These are phyloP conservation scores for Neurospora sp. DNA, from an alignment of 495 filamentous ascomycete species.

Conservation along the genomic window DNA sequence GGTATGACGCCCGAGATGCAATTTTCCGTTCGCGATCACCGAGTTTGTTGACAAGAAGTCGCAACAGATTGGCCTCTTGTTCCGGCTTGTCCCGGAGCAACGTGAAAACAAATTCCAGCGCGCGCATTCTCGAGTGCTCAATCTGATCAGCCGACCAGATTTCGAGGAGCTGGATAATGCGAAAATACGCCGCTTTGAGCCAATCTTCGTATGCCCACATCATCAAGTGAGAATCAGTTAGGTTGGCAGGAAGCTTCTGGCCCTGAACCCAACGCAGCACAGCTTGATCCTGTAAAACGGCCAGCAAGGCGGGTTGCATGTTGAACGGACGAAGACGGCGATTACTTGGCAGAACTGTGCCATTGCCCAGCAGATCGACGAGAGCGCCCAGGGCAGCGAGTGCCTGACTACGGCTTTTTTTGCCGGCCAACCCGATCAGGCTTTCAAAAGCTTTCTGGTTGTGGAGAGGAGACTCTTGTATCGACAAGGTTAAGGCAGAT, in stretches of 20 bases:
- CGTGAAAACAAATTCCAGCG: slow-evolving; percentile 80
- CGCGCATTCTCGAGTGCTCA: slow-evolving; percentile 75
- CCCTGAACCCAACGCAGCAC: slow-evolving; percentile 52
- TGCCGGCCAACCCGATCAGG: slow-evolving; percentile 67
- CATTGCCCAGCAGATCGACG: slow-evolving; percentile 87
- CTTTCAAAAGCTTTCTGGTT: slow-evolving; percentile 80
- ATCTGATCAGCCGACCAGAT: slow-evolving; percentile 89
- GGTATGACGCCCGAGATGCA: slow-evolving; percentile 80
- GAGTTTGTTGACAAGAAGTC: slow-evolving; percentile 89
- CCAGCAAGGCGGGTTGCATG: slow-evolving; percentile 67
- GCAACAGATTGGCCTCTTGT: slow-evolving; percentile 87
- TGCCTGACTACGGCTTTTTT: slow-evolving; percentile 86
- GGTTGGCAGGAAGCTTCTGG: slow-evolving; percentile 54
- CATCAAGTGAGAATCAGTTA: slow-evolving; percentile 68
- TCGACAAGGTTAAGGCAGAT: slow-evolving; percentile 81
- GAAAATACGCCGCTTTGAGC: slow-evolving; percentile 85
- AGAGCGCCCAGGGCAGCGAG: slow-evolving; percentile 83
- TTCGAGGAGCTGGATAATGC: slow-evolving; percentile 81
- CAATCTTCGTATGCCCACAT: slow-evolving; percentile 92
- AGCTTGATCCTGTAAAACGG: slow-evolving; percentile 48
- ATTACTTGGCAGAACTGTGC: slow-evolving; percentile 70
- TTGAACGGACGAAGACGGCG: slow-evolving; percentile 70
- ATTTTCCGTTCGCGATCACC: slow-evolving; percentile 92
- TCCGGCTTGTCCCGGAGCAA: slow-evolving; percentile 92
- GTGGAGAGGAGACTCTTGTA: slow-evolving; percentile 92